phyloP scores from a whole-genome alignment of 2,329 filamentous ascomycete genomes.

The Claviceps pazoutovae region DNA sequence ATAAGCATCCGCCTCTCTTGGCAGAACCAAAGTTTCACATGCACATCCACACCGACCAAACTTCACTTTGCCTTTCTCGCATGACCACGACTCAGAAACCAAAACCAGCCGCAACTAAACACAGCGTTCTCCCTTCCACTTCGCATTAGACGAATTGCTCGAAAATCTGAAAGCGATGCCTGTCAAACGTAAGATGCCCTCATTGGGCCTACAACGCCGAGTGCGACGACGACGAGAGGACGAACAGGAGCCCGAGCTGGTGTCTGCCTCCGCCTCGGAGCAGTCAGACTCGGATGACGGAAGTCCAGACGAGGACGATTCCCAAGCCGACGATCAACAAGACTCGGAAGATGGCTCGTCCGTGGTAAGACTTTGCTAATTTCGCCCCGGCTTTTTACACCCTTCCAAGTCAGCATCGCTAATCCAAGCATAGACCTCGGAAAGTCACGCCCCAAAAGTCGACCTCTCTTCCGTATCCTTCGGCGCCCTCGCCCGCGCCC shows the following conservation, averaged over 20 bases:
- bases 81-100: background rate
- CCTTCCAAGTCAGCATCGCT: background rate
- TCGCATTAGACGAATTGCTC: background rate
- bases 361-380: slow-evolving; percentile 12
- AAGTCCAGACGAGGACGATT: slow-evolving; percentile 13
- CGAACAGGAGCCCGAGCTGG: slow-evolving; percentile 24
- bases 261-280: slow-evolving; percentile 14
- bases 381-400: background rate
- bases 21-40: background rate
- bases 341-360: slow-evolving; percentile 15
- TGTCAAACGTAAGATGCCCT: slow-evolving; percentile 25
- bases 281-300: slow-evolving; percentile 16
- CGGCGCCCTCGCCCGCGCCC: slow-evolving; percentile 77
- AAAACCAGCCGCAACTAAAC: background rate
- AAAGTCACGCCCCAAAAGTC: slow-evolving; percentile 17
- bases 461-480: slow-evolving; percentile 59
- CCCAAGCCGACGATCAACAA: slow-evolving; percentile 18
- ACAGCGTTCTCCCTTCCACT: background rate
- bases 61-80: background rate
- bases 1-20: background rate
- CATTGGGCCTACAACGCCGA: slow-evolving; percentile 24
- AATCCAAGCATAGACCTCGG: slow-evolving; percentile 10
- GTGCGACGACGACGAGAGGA: slow-evolving; percentile 31
- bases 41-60: background rate
- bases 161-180: slow-evolving; percentile 13